Evolutionary conservation across 805 yeast genomes (phyloP).

Genomic region (baker's yeast (Saccharomyces cerevisiae)): DNA sequence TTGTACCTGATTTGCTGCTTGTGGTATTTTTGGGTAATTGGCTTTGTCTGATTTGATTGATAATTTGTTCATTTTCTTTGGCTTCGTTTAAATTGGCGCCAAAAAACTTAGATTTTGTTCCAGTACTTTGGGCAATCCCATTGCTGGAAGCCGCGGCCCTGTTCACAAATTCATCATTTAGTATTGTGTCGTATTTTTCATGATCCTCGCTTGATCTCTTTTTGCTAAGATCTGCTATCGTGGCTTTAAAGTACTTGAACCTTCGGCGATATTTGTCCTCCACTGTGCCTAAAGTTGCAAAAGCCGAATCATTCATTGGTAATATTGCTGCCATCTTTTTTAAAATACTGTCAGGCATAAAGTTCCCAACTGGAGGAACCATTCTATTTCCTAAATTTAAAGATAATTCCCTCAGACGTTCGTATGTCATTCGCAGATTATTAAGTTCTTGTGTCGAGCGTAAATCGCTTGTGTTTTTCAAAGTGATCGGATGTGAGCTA

Average conservation of each 20-base stretch:
- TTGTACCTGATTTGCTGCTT: slow-evolving; percentile 1
- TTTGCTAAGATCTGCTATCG: slow-evolving; percentile 17
- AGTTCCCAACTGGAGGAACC: slow-evolving; percentile 19
- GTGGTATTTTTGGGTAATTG: slow-evolving; percentile 1
- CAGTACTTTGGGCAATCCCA: slow-evolving; percentile 4
- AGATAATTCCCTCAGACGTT: slow-evolving; percentile 19
- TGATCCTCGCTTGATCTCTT: slow-evolving; percentile 8
- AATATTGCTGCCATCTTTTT: slow-evolving; percentile 20
- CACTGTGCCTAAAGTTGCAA: slow-evolving; percentile 14
- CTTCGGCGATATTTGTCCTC: slow-evolving; percentile 14
- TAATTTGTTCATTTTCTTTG: slow-evolving; percentile 13
- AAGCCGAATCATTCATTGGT: slow-evolving; percentile 22
- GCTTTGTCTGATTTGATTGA: slow-evolving; percentile 15
- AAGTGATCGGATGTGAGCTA: slow-evolving; percentile 7
- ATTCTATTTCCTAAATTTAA: slow-evolving; percentile 13
- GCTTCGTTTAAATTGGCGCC: slow-evolving; percentile 8
- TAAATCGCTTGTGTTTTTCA: slow-evolving; percentile 6
- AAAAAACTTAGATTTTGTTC: slow-evolving; percentile 17
- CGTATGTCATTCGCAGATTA: slow-evolving; percentile 19
- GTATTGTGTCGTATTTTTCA: slow-evolving; percentile 1
- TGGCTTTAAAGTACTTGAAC: slow-evolving; percentile 18
- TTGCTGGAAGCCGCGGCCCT: slow-evolving; percentile 10
- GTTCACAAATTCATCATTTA: slow-evolving; percentile 6
- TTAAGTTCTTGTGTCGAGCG: slow-evolving; percentile 20
- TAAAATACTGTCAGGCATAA: slow-evolving; percentile 20